Base-by-base conservation (phyloP, 192 early-diverging fungal genomes). In the Phycomyces blakesleeanus region DNA sequence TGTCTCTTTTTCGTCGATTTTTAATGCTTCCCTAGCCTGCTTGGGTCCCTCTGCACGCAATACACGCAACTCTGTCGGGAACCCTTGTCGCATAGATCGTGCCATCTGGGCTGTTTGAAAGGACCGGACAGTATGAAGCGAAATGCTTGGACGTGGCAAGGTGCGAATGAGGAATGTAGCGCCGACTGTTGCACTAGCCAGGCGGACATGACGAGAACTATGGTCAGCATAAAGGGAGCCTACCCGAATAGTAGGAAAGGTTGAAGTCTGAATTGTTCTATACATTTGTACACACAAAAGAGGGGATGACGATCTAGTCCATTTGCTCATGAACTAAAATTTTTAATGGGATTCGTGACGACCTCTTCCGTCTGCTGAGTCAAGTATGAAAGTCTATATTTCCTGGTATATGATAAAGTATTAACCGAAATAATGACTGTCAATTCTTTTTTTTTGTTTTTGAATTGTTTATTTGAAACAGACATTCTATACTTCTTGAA, bases 41-140 rank as follows among this genome's bases (percentile, higher is more conserved):
- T 52, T 62, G 67, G 41, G 65, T 63, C 44, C 72, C 71, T 40
- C 71, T 66, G 25, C 51, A 49, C 66, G 66, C 14, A 67, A 60
- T 9, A 67, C 40, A 29, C 66, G 66, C 24, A 67, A 57, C 25
- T 67, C 66, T 34, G 22, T 59, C 8, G 66, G 66, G 21, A 67
- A 55, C 11, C 24, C 47, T 18, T 34, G 50, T 34, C 29, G 47
- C 5, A 61, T 44, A 3, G 60, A 40, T 12, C 47, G 60, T 38
- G 47, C 29, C 7, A 5, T 2, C 29, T 34, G 29, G 10, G 24
- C 60, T 50, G 49, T 61, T 18, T 52, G 49, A 50, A 50, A 50
- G 21, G 49, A 50, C 9, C 49, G 41, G 50, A 37, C 50, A 47
- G 11, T 34, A 34, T 59, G 57, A 21, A 47, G 41, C 16, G 57